These are phyloP conservation scores for Neofusicoccum parvum DNA, from an alignment of 2,329 filamentous ascomycete genomes.

Conservation along the genomic window DNA sequence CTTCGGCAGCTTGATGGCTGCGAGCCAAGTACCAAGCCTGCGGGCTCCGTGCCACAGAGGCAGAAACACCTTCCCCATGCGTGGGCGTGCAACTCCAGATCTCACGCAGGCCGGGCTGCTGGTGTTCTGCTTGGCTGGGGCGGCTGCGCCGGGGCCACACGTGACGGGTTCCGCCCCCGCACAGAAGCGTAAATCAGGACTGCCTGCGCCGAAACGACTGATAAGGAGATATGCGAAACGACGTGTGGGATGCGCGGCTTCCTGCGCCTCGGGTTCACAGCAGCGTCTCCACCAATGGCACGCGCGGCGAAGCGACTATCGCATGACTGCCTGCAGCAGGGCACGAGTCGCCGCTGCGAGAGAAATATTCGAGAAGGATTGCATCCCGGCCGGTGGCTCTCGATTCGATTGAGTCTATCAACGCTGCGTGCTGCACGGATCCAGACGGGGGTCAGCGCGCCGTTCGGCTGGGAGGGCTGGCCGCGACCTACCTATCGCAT, in stretches of 20 bases:
- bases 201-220: neutral
- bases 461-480: neutral
- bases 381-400: neutral
- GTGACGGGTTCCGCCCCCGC: conserved; percentile 8
- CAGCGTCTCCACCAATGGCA: neutral
- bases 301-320: neutral
- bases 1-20: conserved; percentile 7
- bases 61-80: conserved; percentile 13
- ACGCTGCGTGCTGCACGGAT: neutral
- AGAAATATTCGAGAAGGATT: conserved; percentile 5
- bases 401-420: neutral
- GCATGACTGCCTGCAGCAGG: neutral
- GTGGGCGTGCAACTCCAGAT: neutral
- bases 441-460: neutral
- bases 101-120: neutral
- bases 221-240: conserved; percentile 10
- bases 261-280: neutral
- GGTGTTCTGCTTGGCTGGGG: neutral
- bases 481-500: neutral
- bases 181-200: neutral
- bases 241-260: neutral
- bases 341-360: neutral
- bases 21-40: conserved; percentile 12
- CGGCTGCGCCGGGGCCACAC: neutral
- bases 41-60: neutral